Evolutionary conservation across 495 filamentous ascomycete genomes (phyloP), one percentile per base, ranked within the genome.

Genomic region (Podospora appendiculata): DNA sequence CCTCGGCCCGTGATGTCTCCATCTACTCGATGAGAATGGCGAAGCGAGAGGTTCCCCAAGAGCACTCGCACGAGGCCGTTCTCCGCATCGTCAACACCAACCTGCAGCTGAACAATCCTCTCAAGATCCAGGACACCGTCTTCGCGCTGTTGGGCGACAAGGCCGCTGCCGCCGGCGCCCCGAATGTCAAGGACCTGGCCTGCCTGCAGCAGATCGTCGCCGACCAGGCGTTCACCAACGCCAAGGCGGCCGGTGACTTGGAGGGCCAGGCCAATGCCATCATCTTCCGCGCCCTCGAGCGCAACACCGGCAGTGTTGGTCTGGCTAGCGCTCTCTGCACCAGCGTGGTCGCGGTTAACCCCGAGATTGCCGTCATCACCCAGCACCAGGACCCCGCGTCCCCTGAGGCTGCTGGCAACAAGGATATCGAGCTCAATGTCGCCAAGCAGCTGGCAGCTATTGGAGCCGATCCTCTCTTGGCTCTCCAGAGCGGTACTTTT

Each of bases 151-250:
- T 86, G 19, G 83, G 83, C 52, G 77, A 81, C 56, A 71, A 68
- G 6, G 81, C 83, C n/a, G 83, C 77, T 14, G 71, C 73, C 17
- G 54, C 60, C 7, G 83, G 82, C 16, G 78, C 78, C 18, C 81
- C 81, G 25, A 65, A 68, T 33, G 80, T 85, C 54, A 60, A 70
- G 18, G 77, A 85, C 58, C 54, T 77, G 41, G 80, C 84, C 67
- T 86, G 83, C 61, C 74, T 86, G 17, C 80, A 86, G 61, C 81
- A 85, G 65, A 80, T 78, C 46, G 75, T 79, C 18, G 83, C 83
- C 47, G 83, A 86, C 68, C 81, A 82, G 64, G 83, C 83, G 56
- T 85, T 86, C 65, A 84, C 83, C 63, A 86, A 86, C 58, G 79
- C 81, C 44, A 84, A 85, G 63, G 82, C 67, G 5, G 79, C 78